Evolutionary conservation across 169 alveolate genomes (phyloP).

Genomic region (Amoebophrya sp.): DNA sequence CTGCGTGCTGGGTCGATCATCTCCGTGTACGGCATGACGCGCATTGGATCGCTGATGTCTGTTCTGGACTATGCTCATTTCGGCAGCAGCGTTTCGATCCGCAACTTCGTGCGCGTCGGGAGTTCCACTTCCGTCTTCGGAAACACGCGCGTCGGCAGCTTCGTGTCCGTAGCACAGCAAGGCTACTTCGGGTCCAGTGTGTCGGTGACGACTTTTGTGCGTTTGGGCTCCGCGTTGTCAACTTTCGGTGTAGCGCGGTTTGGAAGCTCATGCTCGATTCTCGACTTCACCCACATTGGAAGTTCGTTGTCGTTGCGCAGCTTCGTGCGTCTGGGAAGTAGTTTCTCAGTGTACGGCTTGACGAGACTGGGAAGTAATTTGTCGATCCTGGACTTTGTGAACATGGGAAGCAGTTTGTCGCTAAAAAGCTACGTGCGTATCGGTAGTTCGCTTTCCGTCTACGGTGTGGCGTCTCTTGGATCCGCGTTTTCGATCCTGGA

Average conservation of each 20-base stretch:
- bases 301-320: background rate
- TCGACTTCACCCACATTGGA: slow-evolving; percentile 11
- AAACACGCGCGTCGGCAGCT: background rate
- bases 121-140: slow-evolving; percentile 27
- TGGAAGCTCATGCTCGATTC: background rate
- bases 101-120: slow-evolving; percentile 1
- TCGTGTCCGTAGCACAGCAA: background rate
- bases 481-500: slow-evolving; percentile 26
- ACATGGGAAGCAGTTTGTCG: background rate
- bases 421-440: background rate
- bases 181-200: background rate
- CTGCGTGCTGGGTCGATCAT: background rate
- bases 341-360: slow-evolving; percentile 2
- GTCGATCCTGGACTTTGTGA: background rate
- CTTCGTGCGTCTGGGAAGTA: background rate
- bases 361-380: background rate
- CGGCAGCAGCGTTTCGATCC: slow-evolving; percentile 17
- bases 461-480: slow-evolving; percentile 13
- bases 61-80: slow-evolving; percentile 28
- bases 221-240: background rate
- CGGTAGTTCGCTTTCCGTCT: slow-evolving; percentile 5
- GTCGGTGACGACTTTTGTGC: background rate
- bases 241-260: background rate
- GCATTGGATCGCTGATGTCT: slow-evolving; percentile 24
- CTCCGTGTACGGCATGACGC: slow-evolving; percentile 34